Base-by-base conservation (phyloP, 768 basidiomycete genomes). In the Tylopilus subfusipes region DNA sequence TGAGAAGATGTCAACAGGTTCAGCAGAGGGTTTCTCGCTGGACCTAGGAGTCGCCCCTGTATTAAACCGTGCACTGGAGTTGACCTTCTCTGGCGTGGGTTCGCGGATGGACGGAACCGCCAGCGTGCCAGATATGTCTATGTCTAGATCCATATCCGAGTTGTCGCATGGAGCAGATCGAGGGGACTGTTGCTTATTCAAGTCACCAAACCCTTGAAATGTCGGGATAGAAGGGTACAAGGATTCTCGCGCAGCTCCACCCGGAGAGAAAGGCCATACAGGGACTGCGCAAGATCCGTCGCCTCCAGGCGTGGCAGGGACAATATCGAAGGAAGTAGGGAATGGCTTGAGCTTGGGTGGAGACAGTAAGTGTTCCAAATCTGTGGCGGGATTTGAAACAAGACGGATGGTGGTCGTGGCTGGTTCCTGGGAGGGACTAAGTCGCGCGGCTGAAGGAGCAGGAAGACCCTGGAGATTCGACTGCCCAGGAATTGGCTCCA, bases 311-410 rank as follows among this genome's bases (percentile, higher is more conserved):
- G 82, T 84, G 22, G 75, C 81, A 58, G 85, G 74, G 19, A 80
- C 77, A 27, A 90, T 74, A 57, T 90, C 87, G 59, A 88, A 90
- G 11, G 76, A 75, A 3, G 88, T 87, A 43, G 79, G 71, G 63
- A 85, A 83, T 0, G 88, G 83, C 57, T 80, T 76, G 4, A 92
- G 77, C 49, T 78, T 80, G 0, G 89, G 89, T 0, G 88, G 88
- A 30, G 71, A 75, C 13, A 66, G 47, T 34, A 51, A 62, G 55
- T 56, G 57, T 49, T 69, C 63, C 11, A 60, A 31, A 49, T 64
- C 53, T 42, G 60, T 45, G 22, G 51, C 5, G 22, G 65, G 50
- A 11, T 69, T 64, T 30, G 72, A 72, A 48, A 82, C 72, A 10
- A 81, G 76, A 29, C 78, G 76, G 48, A 81, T 75, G 25, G 80